phyloP scores from a whole-genome alignment of 805 yeast genomes.

The Barnettozyma populi region DNA sequence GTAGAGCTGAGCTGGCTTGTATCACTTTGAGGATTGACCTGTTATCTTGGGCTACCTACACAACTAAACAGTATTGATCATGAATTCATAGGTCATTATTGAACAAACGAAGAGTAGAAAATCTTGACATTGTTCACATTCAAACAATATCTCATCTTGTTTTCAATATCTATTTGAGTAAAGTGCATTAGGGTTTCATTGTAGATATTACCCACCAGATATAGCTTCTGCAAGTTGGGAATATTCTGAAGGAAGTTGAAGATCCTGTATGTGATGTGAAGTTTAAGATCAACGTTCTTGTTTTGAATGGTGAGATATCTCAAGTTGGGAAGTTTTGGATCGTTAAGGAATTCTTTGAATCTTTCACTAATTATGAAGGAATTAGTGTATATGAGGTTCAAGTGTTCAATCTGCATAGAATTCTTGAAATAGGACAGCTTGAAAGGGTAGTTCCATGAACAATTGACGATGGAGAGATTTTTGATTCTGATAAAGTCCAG shows the following conservation, averaged over 20 bases:
- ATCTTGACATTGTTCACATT: constrained; percentile 28
- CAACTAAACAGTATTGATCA: neutral
- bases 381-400: constrained; percentile 26
- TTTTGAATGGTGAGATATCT: constrained; percentile 27
- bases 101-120: constrained; percentile 29
- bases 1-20: too few relatives aligned
- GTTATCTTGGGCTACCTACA: too few relatives aligned
- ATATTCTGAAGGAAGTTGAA: constrained; percentile 28
- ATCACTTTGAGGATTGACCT: too few relatives aligned
- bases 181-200: constrained; percentile 29
- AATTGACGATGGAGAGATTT: constrained; percentile 33
- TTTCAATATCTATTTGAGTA: constrained; percentile 24
- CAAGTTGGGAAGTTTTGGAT: constrained; percentile 25
- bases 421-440: constrained; percentile 30
- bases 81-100: constrained; percentile 3
- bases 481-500: constrained; percentile 20
- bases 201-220: constrained; percentile 29
- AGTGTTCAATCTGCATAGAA: constrained; percentile 17
- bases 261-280: constrained; percentile 29
- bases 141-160: constrained; percentile 24
- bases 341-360: constrained; percentile 27
- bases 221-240: constrained; percentile 26
- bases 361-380: constrained; percentile 33
- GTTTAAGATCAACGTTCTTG: constrained; percentile 20
- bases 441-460: constrained; percentile 57